Evolutionary conservation across 2,329 filamentous ascomycete genomes (phyloP).

Genomic region (Phaeophleospora eucalypticola): DNA sequence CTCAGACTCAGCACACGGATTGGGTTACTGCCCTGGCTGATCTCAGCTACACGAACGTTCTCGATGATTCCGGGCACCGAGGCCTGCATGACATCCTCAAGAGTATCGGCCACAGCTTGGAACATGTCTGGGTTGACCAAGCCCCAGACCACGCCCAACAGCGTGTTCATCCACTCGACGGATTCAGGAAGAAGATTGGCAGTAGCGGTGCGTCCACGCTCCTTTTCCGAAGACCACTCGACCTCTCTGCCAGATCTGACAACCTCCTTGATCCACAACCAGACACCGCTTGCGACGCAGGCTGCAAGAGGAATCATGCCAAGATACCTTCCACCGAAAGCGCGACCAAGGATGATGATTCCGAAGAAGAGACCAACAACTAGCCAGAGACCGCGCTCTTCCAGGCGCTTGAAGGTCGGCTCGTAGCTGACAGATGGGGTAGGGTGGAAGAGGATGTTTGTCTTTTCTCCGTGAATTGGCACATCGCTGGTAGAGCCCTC

Average conservation of each 20-base stretch:
- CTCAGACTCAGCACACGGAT: slow-evolving; percentile 82
- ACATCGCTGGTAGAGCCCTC: slow-evolving; percentile 85
- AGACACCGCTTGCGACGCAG: slow-evolving; percentile 73
- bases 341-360: slow-evolving; percentile 71
- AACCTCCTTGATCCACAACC: slow-evolving; percentile 84
- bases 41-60: slow-evolving; percentile 90
- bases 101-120: slow-evolving; percentile 80
- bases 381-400: slow-evolving; percentile 68
- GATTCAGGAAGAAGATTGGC: slow-evolving; percentile 89
- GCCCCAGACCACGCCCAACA: slow-evolving; percentile 80
- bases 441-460: slow-evolving; percentile 91
- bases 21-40: slow-evolving; percentile 88
- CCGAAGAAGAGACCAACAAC: slow-evolving; percentile 66
- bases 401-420: slow-evolving; percentile 74
- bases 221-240: slow-evolving; percentile 85
- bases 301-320: slow-evolving; percentile 70
- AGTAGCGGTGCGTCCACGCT: slow-evolving; percentile 76
- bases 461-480: slow-evolving; percentile 93
- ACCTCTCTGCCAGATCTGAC: slow-evolving; percentile 74
- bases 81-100: slow-evolving; percentile 95
- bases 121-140: slow-evolving; percentile 96
- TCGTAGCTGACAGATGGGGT: slow-evolving; percentile 87
- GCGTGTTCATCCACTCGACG: slow-evolving; percentile 89
- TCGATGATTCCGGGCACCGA: slow-evolving; percentile 88
- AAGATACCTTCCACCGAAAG: slow-evolving; percentile 73